phyloP scores from a whole-genome alignment of 1,284 basidiomycete genomes.

The Inonotus obliquus region DNA sequence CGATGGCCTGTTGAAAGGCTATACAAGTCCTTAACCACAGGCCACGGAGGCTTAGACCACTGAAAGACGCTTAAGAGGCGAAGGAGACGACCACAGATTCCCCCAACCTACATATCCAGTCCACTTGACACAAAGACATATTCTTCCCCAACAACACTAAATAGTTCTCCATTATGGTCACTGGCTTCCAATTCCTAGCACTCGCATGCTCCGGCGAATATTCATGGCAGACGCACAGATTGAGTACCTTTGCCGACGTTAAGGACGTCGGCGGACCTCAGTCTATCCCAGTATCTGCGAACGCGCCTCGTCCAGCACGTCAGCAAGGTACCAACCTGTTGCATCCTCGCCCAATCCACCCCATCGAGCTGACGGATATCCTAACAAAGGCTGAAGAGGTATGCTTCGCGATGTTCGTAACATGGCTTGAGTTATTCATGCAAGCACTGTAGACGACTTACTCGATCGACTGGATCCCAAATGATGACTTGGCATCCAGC shows the following conservation, averaged over 20 bases:
- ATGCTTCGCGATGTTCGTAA: background rate
- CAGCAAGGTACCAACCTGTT: background rate
- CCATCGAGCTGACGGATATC: background rate
- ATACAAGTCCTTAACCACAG: background rate
- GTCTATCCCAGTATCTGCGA: too few relatives aligned
- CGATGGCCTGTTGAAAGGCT: background rate
- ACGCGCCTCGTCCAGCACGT: too few relatives aligned
- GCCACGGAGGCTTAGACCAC: background rate
- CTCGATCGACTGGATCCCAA: background rate
- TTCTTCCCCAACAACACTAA: background rate
- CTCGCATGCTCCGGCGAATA: background rate
- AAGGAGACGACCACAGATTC: background rate
- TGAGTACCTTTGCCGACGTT: too few relatives aligned
- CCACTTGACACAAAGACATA: background rate
- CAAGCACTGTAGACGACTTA: background rate
- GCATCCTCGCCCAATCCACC: background rate
- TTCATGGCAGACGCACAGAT: background rate
- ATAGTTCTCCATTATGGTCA: background rate
- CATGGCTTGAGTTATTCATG: background rate
- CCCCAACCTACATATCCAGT: background rate
- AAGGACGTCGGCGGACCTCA: too few relatives aligned
- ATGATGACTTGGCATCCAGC: background rate
- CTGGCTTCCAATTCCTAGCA: background rate
- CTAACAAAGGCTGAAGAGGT: background rate
- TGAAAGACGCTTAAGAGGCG: background rate